Evolutionary conservation across 306 rosid genomes (phyloP).

Genomic region (Cicer pinnatifidum): DNA sequence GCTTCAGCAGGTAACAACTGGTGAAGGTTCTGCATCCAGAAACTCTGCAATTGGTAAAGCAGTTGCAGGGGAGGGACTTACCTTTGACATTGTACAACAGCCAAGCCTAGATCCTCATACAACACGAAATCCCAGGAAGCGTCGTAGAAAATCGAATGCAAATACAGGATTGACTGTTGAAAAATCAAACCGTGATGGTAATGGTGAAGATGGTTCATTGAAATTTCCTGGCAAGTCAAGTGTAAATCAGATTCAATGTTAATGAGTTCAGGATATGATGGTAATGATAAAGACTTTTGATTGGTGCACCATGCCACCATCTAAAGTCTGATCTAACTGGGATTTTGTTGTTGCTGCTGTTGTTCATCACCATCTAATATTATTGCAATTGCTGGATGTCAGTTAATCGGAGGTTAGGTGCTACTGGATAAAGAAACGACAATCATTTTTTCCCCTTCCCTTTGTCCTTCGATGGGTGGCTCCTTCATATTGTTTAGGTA

Average conservation of each 20-base stretch:
- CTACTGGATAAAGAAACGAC: constrained; percentile 19
- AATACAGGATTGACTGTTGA: constrained; percentile 52
- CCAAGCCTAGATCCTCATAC: constrained; percentile 51
- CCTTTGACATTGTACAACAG: constrained; percentile 50
- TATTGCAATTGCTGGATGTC: constrained; percentile 37
- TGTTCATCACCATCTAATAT: constrained; percentile 23
- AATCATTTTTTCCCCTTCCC: background rate
- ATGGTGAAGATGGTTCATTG: constrained; percentile 44
- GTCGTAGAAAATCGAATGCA: constrained; percentile 49
- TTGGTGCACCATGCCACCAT: constrained; percentile 38
- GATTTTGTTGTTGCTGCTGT: constrained; percentile 13
- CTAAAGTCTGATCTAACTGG: constrained; percentile 27
- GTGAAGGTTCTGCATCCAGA: constrained; percentile 44
- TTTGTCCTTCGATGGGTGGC: constrained; percentile 3
- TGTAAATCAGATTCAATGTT: constrained; percentile 46
- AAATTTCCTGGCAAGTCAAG: constrained; percentile 51
- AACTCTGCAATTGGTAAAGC: constrained; percentile 45
- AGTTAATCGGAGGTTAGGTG: constrained; percentile 34
- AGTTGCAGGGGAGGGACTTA: constrained; percentile 41
- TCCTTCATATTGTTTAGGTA: constrained; percentile 29
- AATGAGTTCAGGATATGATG: constrained; percentile 49
- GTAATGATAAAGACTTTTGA: constrained; percentile 38
- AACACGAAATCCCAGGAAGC: constrained; percentile 59
- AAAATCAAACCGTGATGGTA: constrained; percentile 53
- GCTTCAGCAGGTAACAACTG: constrained; percentile 33